Base-by-base conservation (phyloP, 257 asterid species). In the Ophiorrhiza pumila region DNA sequence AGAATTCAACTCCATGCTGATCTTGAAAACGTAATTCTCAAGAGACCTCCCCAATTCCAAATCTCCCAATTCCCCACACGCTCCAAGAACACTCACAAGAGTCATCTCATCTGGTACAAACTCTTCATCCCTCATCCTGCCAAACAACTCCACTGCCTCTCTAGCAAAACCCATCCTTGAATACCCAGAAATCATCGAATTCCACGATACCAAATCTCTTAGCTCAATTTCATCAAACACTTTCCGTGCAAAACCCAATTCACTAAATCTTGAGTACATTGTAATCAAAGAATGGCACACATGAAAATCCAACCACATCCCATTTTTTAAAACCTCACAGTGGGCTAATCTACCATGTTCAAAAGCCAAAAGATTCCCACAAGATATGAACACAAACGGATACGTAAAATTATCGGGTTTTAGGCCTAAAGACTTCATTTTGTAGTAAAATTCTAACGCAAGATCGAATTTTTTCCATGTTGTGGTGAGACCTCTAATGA, bases 201-300 rank as follows among this genome's bases (percentile, higher is more conserved):
- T 93, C 96, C 98, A 93, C 0, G 96, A 93, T 25, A 93, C 96
- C 78, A 81, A 71, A 78, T 89, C 97, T 81, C 89, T 86, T 7
- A 68, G 80, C 64, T 18, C 46, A 86, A 91, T 93, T 89, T 91
- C 95, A 79, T 93, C 96, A 58, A 93, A 93, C 87, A 85, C 85
- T 14, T 80, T 76, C 57, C 90, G 80, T 0, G 95, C 96, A 49
- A 25, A 74, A 15, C 76, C 81, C 82, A 89, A 70, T 79, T 87
- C 80, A 4, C 88, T 68, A 72, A 86, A 85, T 59, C 88, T 77
- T 7, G 93, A 78, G 42, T 91, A 91, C 97, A 91, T 91, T 0
- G 96, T 87, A 58, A 93, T 87, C 84, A 90, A 74, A 2, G 98
- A 91, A 84, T 91, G 86, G 35, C 76, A 86, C 11, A 93, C 93